Evolutionary conservation across 75 land plant species (phyloP).

Genomic region (Cunninghamia lanceolata): DNA sequence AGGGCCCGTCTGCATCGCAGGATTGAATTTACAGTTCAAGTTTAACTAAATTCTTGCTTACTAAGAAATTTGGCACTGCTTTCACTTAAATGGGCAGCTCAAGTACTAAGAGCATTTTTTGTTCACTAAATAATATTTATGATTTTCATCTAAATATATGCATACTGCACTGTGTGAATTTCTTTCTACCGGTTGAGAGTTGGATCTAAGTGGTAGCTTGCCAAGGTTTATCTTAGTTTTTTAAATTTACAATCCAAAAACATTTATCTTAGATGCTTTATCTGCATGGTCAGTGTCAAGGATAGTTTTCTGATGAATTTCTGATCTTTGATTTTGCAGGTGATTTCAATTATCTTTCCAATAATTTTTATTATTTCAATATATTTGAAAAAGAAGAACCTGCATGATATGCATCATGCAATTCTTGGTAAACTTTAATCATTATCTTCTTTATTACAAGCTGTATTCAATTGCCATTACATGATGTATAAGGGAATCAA

Average conservation of each 20-base stretch:
- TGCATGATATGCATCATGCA: constrained; percentile 48
- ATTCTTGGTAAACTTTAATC: constrained; percentile 29
- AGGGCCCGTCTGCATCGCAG: not conserved
- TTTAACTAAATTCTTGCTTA: not conserved
- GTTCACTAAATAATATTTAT: not conserved
- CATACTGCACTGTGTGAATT: not conserved
- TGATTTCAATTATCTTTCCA: constrained; percentile 37
- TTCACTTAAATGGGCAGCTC: not conserved
- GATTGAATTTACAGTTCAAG: not conserved
- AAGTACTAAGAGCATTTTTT: not conserved
- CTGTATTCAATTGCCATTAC: not conserved
- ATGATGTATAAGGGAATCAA: not conserved
- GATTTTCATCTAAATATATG: not conserved
- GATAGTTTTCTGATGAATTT: constrained; percentile 6
- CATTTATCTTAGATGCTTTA: not conserved
- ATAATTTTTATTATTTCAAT: constrained; percentile 16
- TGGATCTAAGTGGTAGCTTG: not conserved
- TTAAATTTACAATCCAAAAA: not conserved
- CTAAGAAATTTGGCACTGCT: not conserved
- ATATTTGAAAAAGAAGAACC: constrained; percentile 28
- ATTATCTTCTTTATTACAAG: not conserved
- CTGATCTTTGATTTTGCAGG: constrained; percentile 22
- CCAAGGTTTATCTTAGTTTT: not conserved
- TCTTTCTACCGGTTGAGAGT: not conserved
- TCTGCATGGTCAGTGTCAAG: not conserved